Percentiles rank a stretch among this genome's conserved stretches.
Conservation (phyloP, 2,329 filamentous ascomycete species). For the Phialophora chinensis region DNA sequence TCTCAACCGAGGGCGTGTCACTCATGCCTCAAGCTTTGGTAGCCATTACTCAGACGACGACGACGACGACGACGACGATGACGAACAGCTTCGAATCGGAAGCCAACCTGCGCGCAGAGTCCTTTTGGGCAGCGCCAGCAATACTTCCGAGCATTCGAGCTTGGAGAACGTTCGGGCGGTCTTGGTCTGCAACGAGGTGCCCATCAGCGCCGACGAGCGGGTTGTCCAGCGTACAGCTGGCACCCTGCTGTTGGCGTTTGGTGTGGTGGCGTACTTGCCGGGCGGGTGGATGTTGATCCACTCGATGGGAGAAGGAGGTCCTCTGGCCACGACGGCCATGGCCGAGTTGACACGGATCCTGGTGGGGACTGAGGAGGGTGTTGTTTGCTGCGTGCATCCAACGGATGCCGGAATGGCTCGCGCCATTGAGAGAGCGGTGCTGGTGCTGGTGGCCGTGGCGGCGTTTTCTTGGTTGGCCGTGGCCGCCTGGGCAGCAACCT, state of each 20-base stretch:
- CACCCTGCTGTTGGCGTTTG: slow-evolving; percentile 23
- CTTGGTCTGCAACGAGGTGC: slow-evolving; percentile 8
- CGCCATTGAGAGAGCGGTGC: slow-evolving; percentile 25
- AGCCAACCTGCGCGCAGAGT: slow-evolving; percentile 1
- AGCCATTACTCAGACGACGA: neutral
- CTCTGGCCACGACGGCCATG: slow-evolving; percentile 28
- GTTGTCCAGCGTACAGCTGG: slow-evolving; percentile 28
- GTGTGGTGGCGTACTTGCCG: slow-evolving; percentile 22
- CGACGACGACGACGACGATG: neutral
- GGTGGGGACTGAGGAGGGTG: slow-evolving; percentile 16
- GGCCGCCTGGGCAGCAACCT: slow-evolving; percentile 25
- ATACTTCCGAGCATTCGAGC: neutral
- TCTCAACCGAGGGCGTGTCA: neutral
- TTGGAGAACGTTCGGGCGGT: slow-evolving; percentile 3
- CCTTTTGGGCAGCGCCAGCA: neutral
- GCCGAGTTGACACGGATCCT: slow-evolving; percentile 25
- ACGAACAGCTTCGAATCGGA: neutral
- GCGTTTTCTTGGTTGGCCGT: slow-evolving; percentile 24
- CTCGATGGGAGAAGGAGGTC: slow-evolving; percentile 26
- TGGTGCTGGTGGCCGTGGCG: slow-evolving; percentile 17
- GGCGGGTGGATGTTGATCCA: slow-evolving; percentile 34
- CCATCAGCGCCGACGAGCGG: slow-evolving; percentile 7
- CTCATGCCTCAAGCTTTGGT: neutral
- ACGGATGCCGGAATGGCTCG: slow-evolving; percentile 28
- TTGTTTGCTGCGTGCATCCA: slow-evolving; percentile 26